Percentiles rank a stretch among this genome's conserved stretches.
These are phyloP conservation scores for Sisymbrium altissimum DNA, from an alignment of 345 rosid genomes.

Conservation along the genomic window DNA sequence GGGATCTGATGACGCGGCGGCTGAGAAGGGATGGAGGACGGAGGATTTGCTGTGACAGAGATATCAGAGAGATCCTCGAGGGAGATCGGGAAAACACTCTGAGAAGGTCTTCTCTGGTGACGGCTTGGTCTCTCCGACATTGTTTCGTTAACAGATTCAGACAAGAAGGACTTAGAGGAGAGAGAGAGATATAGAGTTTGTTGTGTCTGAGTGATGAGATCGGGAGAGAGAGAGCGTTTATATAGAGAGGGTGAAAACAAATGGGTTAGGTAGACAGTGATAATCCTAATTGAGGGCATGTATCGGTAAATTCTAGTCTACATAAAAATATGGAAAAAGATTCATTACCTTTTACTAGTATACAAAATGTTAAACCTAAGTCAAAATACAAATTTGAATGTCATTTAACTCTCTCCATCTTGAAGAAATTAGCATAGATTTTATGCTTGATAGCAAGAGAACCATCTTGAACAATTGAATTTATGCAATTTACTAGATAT, in stretches of 20 bases:
- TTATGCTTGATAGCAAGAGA: too few relatives aligned
- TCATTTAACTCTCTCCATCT: too few relatives aligned
- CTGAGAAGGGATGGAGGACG: constrained; percentile 16
- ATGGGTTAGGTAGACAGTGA: constrained; percentile 1
- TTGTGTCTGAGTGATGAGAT: constrained; percentile 5
- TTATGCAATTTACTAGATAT: too few relatives aligned
- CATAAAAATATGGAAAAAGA: too few relatives aligned
- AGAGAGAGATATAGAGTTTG: constrained; percentile 1
- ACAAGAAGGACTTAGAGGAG: not conserved
- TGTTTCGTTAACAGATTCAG: constrained; percentile 21
- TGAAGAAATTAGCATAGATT: too few relatives aligned
- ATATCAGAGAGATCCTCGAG: constrained; percentile 31
- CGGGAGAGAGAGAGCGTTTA: constrained; percentile 4
- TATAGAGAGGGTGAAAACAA: constrained; percentile 29
- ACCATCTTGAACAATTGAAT: too few relatives aligned
- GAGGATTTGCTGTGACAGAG: constrained; percentile 8
- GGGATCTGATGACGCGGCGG: constrained; percentile 35
- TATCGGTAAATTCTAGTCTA: too few relatives aligned
- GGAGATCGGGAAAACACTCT: constrained; percentile 22
- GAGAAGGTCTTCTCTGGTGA: constrained; percentile 38
- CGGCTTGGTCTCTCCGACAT: constrained; percentile 40
- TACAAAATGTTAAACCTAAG: too few relatives aligned
- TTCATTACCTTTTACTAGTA: too few relatives aligned
- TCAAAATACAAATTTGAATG: too few relatives aligned
- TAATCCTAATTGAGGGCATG: too few relatives aligned